Evolutionary conservation across 805 yeast species (phyloP), one percentile per base, ranked within the genome.

Genomic region (Candida endomychidarum): DNA sequence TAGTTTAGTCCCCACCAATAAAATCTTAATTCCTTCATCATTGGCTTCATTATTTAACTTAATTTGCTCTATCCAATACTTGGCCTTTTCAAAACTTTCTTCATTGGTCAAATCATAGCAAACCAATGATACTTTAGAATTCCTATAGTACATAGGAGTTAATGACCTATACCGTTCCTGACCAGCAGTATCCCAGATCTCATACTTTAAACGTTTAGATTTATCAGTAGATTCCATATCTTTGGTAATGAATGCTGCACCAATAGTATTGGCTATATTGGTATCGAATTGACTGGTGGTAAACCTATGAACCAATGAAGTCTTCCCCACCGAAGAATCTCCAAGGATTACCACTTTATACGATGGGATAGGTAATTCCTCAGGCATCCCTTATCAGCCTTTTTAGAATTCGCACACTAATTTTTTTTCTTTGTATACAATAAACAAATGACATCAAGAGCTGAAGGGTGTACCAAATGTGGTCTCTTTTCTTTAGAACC

Each of bases 241-340:
- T 58, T 89, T 95, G 12, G 97, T 87, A 27, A 93, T 75, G 61
- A 91, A 93, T 0, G 98, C 99, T 3, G 99, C 99, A n/a, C 99
- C 99, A 40, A 93, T 93, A 2, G 99, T 93, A 30, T 95, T 86
- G 50, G 95, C 87, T 43, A 91, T 77, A 49, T 78, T 77, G 21
- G 78, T 82, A 49, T 87, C 93, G 58, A 91, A 93, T 0, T 79
- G 63, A 51, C 80, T 75, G 46, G 67, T 68, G 29, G 77, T 90
- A 52, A 90, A 88, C 38, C 97, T 68, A 49, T 85, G 85, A 1
- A 88, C 89, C 8, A 91, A 73, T 1, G 96, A 88, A 5, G 79
- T 72, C 50, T 78, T 83, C 34, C 86, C 86, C 14, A 73, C 82
- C 0, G 80, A 73, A 5, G 81, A 73, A 48, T 78, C 83, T 11